Evolutionary conservation across 1,284 basidiomycete species (phyloP).

Genomic region (Heterobasidion occidentale): DNA sequence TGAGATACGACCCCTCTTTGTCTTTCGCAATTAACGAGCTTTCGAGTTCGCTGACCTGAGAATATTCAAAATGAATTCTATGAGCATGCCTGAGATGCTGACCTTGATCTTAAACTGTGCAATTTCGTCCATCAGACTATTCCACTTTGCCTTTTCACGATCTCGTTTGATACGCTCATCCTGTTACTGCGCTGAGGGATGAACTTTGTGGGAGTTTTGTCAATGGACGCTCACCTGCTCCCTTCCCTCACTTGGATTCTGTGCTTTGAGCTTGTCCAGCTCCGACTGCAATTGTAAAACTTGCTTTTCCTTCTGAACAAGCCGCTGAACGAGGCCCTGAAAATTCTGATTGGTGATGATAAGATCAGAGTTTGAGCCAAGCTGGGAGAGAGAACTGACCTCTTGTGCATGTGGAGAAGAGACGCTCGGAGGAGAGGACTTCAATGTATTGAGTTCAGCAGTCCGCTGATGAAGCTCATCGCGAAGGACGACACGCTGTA

Average conservation of each 20-base stretch:
- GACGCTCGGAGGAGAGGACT: slow-evolving; percentile 36
- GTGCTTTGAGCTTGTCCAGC: slow-evolving; percentile 53
- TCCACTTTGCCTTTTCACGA: slow-evolving; percentile 69
- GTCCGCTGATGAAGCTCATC: slow-evolving; percentile 50
- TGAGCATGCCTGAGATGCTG: slow-evolving; percentile 2
- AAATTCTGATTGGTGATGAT: slow-evolving; percentile 39
- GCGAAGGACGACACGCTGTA: slow-evolving; percentile 43
- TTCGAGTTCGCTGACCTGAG: slow-evolving; percentile 35
- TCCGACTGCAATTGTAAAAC: slow-evolving; percentile 70
- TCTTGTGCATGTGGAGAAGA: too few species aligned
- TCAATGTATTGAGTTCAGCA: slow-evolving; percentile 60
- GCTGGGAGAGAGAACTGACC: too few species aligned
- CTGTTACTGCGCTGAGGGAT: slow-evolving; percentile 25
- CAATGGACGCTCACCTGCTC: slow-evolving; percentile 42
- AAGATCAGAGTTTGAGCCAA: background rate
- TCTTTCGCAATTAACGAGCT: slow-evolving; percentile 43
- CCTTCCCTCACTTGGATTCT: slow-evolving; percentile 45
- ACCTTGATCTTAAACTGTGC: slow-evolving; percentile 66
- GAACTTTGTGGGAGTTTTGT: background rate
- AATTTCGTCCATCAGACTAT: slow-evolving; percentile 71
- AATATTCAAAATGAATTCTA: background rate
- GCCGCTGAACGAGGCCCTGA: slow-evolving; percentile 72
- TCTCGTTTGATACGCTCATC: slow-evolving; percentile 76
- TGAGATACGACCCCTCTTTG: slow-evolving; percentile 72
- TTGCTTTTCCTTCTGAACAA: slow-evolving; percentile 82